Conservation (phyloP, 163 green algal species). For the Volvox carteri region DNA sequence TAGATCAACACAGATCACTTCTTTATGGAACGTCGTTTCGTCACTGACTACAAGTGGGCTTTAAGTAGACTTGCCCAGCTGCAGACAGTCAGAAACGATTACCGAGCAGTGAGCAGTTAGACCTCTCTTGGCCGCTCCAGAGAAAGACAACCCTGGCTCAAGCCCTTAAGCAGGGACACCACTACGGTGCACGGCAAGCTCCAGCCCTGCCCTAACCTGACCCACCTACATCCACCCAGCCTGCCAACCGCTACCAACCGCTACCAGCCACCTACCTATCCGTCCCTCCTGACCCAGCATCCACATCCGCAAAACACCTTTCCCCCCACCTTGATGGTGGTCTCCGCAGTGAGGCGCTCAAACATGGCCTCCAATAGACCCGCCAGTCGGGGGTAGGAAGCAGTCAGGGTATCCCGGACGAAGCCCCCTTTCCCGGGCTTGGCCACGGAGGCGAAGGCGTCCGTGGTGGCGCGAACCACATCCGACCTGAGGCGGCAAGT, state of each 20-base stretch:
- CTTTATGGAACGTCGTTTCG: no score
- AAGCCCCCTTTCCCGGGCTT: slow-evolving; percentile 81
- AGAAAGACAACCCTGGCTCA: no score
- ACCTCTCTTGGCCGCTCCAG: no score
- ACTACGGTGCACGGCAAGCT: neutral
- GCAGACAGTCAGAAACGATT: no score
- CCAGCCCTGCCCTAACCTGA: neutral
- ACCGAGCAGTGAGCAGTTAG: no score
- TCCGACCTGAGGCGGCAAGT: slow-evolving; percentile 17
- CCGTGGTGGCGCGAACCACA: slow-evolving; percentile 58
- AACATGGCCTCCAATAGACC: slow-evolving; percentile 81
- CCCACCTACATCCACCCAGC: no score
- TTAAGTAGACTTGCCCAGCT: no score
- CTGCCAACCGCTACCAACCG: neutral
- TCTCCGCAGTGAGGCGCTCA: slow-evolving; percentile 79
- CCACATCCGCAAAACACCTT: no score
- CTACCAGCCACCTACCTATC: no score
- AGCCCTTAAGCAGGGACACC: neutral
- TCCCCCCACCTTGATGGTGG: slow-evolving; percentile 75
- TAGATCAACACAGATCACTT: no score
- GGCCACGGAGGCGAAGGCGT: slow-evolving; percentile 73
- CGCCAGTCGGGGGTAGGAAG: slow-evolving; percentile 83
- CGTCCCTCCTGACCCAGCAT: no score
- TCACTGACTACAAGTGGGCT: no score
- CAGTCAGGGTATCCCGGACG: slow-evolving; percentile 84